Evolutionary conservation across 2,329 filamentous ascomycete genomes (phyloP), one percentile per base, ranked within the genome.

Genomic region (Pyricularia grisea): DNA sequence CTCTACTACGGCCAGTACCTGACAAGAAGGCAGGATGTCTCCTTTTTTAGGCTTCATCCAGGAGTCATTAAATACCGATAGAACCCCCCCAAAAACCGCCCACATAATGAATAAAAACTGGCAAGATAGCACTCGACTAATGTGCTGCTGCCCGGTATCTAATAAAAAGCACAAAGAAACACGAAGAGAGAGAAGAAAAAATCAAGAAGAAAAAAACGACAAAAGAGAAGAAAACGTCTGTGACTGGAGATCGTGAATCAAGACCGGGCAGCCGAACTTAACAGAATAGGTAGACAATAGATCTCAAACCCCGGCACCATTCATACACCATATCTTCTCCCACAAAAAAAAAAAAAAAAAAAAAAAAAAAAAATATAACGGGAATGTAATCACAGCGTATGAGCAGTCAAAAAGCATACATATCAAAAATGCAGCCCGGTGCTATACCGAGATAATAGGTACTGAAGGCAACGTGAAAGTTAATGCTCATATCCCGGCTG

Each of bases 91-190:
- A 27, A 12, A 27, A 27, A 61, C 25, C 58, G n/a, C 58, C 58
- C 58, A n/a, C 25, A 25, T 25, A 61, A 27, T 23, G 55, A 60
- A 60, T 61, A n/a, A 61, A 61, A 36, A 61, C 58, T 61, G 25
- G 58, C 58, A 61, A 27, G 12, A 67, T 20, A 42, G 7, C 65
- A 36, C 25, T 23, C 7, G 3, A 17, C 31, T 42, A n/a, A 61
- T 61, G 58, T 61, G 58, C 58, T 30, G 36, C 42, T 50, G 65
- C 65, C 31, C 33, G 36, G 36, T 67, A 58, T 58, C 65, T 67
- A 67, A 30, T n/a, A 66, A 28, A 66, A 30, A 42, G 20, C 10
- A 25, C 30, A 14, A 25, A 17, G 27, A 65, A 30, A 65, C 7
- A 30, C 30, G 7, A 30, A 3, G 42, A n/a, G 42, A 55, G 12